phyloP scores from a whole-genome alignment of 495 filamentous ascomycete species.

The Immersiella caudata region DNA sequence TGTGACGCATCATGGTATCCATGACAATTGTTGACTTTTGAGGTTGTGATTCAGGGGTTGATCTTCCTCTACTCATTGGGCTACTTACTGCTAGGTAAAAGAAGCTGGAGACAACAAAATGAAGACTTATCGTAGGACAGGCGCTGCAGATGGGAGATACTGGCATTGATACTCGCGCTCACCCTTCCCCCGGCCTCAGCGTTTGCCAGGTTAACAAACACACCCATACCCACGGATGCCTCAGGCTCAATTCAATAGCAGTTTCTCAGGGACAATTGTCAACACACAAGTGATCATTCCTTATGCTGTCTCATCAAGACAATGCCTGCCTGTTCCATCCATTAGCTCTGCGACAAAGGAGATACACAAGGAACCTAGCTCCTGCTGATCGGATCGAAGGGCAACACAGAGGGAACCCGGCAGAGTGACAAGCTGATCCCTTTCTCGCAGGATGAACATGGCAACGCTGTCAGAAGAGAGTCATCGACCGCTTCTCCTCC shows the following conservation, averaged over 20 bases:
- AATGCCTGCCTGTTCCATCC: background rate
- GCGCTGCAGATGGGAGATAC: too few species aligned
- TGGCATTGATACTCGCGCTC: too few species aligned
- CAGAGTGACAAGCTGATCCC: background rate
- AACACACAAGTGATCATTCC: slow-evolving; percentile 5
- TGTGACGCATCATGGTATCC: too few species aligned
- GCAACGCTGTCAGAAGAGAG: background rate
- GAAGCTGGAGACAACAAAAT: too few species aligned
- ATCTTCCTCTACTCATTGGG: too few species aligned
- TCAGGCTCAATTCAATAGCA: background rate
- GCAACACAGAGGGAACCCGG: background rate
- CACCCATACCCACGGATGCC: background rate
- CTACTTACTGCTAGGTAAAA: too few species aligned
- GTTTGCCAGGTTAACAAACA: background rate
- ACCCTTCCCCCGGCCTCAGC: too few species aligned
- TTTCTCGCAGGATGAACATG: background rate
- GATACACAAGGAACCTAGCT: background rate
- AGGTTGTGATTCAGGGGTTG: too few species aligned
- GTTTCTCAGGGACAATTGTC: too few species aligned
- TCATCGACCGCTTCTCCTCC: background rate
- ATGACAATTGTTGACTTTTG: too few species aligned
- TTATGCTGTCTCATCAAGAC: slow-evolving; percentile 5
- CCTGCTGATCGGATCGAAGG: background rate
- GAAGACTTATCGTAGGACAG: too few species aligned
- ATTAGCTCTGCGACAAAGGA: slow-evolving; percentile 14